Percentiles rank a stretch among this genome's conserved stretches.
Evolutionary conservation across 805 yeast species (phyloP).

Genomic region (Hanseniaspora opuntiae): DNA sequence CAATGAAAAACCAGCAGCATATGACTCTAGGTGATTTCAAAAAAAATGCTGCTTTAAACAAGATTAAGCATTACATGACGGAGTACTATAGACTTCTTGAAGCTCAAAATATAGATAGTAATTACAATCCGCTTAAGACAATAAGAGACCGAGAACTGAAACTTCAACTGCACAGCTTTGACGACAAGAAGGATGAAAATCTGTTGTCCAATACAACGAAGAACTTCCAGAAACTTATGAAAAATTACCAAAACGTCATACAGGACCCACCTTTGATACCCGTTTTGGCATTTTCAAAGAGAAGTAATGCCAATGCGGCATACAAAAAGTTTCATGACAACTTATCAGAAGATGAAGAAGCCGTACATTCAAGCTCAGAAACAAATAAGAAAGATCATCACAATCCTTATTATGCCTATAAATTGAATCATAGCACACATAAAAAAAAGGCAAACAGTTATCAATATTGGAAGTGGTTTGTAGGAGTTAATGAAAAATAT

Average conservation of each 20-base stretch:
- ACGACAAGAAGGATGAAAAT: constrained; percentile 32
- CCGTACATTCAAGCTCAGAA: neutral
- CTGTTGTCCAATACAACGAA: neutral
- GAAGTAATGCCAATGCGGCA: neutral
- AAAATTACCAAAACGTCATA: constrained; percentile 9
- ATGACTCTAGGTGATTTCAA: neutral
- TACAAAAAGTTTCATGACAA: neutral
- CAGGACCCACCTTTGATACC: constrained; percentile 12
- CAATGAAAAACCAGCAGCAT: neutral
- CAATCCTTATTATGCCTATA: neutral
- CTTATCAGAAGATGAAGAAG: neutral
- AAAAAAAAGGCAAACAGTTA: neutral
- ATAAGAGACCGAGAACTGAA: constrained; percentile 51
- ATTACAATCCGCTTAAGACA: constrained; percentile 73
- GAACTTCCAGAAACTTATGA: constrained; percentile 7
- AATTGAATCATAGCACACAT: neutral
- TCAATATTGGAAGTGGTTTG: constrained; percentile 36
- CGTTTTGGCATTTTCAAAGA: constrained; percentile 3
- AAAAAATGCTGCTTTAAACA: neutral
- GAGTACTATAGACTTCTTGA: constrained; percentile 38
- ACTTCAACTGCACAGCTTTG: constrained; percentile 37
- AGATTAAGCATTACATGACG: constrained; percentile 28
- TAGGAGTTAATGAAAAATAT: constrained; percentile 44
- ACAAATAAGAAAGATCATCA: neutral
- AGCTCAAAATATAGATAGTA: constrained; percentile 39